phyloP scores from a whole-genome alignment of 2,329 filamentous ascomycete species.

The Alternaria conjuncta region DNA sequence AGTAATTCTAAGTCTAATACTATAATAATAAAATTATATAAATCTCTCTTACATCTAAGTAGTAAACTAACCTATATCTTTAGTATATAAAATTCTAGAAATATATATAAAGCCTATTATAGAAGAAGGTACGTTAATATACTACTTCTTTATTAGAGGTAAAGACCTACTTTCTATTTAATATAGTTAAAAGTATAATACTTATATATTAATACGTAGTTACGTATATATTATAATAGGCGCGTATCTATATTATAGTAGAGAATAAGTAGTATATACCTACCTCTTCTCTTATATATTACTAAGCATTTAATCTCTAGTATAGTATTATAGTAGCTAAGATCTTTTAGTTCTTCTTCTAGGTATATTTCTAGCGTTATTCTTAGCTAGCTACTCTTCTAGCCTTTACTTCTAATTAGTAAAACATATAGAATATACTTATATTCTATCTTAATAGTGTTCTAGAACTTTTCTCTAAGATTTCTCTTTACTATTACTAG shows the following conservation, averaged over 20 bases:
- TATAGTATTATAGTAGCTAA: not conserved
- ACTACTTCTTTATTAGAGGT: not conserved
- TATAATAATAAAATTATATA: not conserved
- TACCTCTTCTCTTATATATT: not conserved
- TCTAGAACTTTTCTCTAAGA: not conserved
- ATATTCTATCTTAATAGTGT: not conserved
- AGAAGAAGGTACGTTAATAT: not conserved
- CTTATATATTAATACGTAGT: not conserved
- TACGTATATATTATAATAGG: not conserved
- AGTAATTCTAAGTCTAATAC: not conserved
- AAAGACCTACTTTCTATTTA: not conserved
- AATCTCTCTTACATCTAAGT: not conserved
- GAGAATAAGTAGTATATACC: not conserved
- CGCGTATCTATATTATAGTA: not conserved
- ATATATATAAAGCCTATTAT: not conserved
- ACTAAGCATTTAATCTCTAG: not conserved
- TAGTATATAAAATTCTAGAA: not conserved
- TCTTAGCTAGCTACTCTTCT: not conserved
- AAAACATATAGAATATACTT: not conserved
- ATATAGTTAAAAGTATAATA: not conserved
- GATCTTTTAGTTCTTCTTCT: not conserved
- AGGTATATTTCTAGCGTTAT: not conserved
- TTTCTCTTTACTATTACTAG: too few species aligned
- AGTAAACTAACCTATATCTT: not conserved
- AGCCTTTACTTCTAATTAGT: not conserved